Evolutionary conservation across 2,329 filamentous ascomycete genomes (phyloP).

Genomic region (Mycosphaerella sp.): DNA sequence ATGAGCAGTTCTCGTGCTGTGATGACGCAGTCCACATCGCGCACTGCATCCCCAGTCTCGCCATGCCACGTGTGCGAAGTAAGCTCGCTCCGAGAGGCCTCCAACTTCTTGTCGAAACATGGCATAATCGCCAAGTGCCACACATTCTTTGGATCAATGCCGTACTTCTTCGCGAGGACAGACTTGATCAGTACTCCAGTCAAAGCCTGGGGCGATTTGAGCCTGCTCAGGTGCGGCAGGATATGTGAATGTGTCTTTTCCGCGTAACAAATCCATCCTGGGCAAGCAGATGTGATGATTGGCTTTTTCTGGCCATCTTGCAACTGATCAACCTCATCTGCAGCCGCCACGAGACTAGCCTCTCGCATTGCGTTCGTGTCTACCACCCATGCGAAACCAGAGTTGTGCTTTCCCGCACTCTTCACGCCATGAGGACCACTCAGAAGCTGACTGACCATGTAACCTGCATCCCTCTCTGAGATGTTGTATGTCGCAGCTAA

Average conservation of each 20-base stretch:
- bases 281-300: conserved; percentile 82
- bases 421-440: conserved; percentile 62
- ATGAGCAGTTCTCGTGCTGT: conserved; percentile 92
- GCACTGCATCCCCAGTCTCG: conserved; percentile 49
- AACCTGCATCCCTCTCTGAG: conserved; percentile 64
- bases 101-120: conserved; percentile 98
- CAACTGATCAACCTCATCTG: conserved; percentile 41
- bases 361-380: conserved; percentile 83
- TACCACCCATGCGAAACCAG: conserved; percentile 79
- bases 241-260: conserved; percentile 97
- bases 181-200: conserved; percentile 88
- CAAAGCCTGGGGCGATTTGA: conserved; percentile 92
- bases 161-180: conserved; percentile 64
- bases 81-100: conserved; percentile 87
- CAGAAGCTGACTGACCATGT: conserved; percentile 77
- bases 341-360: conserved; percentile 63
- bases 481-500: conserved; percentile 77
- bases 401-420: conserved; percentile 63
- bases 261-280: conserved; percentile 97
- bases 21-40: conserved; percentile 97
- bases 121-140: conserved; percentile 98
- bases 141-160: conserved; percentile 69
- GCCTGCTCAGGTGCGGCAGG: conserved; percentile 77
- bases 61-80: conserved; percentile 47
- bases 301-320: conserved; percentile 48